A percentile compares a stretch with the other conserved stretches of the same genome.
phyloP scores from a whole-genome alignment of 2,329 filamentous ascomycete species.

The Aspergillus alliaceus region DNA sequence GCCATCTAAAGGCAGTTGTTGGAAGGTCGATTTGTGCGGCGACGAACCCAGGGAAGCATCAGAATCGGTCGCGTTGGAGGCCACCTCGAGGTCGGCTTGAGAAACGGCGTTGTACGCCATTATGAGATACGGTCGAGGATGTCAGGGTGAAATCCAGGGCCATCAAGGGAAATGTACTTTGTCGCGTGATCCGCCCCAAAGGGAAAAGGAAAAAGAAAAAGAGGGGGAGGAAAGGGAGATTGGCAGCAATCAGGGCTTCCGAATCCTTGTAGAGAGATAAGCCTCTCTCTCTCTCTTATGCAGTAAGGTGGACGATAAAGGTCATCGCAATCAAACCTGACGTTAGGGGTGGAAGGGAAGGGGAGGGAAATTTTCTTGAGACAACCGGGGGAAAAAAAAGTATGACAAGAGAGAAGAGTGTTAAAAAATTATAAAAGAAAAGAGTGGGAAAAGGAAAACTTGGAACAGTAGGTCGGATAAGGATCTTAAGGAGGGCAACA shows the following conservation, averaged over 20 bases:
- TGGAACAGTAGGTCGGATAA: background rate
- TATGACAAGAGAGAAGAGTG: background rate
- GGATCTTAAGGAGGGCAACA: background rate
- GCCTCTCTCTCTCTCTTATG: no score
- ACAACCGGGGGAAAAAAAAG: background rate
- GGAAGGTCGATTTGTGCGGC: slow-evolving; percentile 25
- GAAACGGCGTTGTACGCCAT: slow-evolving; percentile 48
- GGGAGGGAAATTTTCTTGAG: background rate
- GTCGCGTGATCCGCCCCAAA: background rate
- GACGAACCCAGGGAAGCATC: slow-evolving; percentile 35
- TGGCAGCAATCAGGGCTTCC: background rate
- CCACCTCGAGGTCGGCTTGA: slow-evolving; percentile 41
- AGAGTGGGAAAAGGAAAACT: no score
- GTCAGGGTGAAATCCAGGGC: slow-evolving; percentile 4
- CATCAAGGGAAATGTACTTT: slow-evolving; percentile 11
- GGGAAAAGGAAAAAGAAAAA: background rate
- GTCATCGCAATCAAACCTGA: background rate
- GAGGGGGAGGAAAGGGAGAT: background rate
- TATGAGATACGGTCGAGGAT: slow-evolving; percentile 11
- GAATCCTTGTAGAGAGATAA: background rate
- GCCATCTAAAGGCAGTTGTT: slow-evolving; percentile 30
- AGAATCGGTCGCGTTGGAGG: slow-evolving; percentile 36
- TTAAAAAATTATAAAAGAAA: background rate
- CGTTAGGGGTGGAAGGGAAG: background rate
- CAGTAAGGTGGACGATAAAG: no score